phyloP scores from a whole-genome alignment of 352 stramenopile genomes.

The Globisporangium parvum region DNA sequence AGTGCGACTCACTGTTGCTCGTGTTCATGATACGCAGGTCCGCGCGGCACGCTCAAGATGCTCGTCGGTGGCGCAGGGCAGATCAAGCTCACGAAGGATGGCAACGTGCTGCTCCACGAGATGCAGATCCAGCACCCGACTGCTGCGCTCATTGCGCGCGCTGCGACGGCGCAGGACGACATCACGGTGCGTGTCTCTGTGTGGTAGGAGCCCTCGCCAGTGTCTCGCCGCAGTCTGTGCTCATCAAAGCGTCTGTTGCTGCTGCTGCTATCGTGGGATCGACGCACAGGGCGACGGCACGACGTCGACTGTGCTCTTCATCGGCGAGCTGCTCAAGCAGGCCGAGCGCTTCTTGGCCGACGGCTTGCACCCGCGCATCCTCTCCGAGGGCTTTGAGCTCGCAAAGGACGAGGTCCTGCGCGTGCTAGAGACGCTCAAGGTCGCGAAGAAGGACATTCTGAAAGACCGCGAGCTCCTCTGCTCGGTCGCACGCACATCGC shows the following conservation, averaged over 20 bases:
- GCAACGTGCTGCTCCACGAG: constrained; percentile 98
- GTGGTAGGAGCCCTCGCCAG: background rate
- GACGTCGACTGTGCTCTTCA: constrained; percentile 98
- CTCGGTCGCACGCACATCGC: constrained; percentile 92
- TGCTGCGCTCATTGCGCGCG: constrained; percentile 96
- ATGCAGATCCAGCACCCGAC: constrained; percentile 99
- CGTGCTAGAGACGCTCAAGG: constrained; percentile 94
- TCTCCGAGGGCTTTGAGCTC: constrained; percentile 97
- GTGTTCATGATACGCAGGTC: constrained; percentile 40
- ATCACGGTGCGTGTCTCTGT: constrained; percentile 46
- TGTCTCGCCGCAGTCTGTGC: no score
- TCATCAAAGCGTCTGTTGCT: no score
- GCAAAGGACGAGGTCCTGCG: constrained; percentile 92
- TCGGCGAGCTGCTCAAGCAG: constrained; percentile 97
- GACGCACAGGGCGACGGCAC: constrained; percentile 91
- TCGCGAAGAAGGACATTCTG: constrained; percentile 64
- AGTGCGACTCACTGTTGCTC: background rate
- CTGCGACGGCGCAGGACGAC: constrained; percentile 96
- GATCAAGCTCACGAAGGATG: constrained; percentile 99
- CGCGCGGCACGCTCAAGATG: constrained; percentile 99
- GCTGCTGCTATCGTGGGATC: background rate
- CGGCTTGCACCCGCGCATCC: constrained; percentile 95
- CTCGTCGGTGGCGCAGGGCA: constrained; percentile 98
- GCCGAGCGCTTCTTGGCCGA: constrained; percentile 95
- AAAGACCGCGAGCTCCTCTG: constrained; percentile 94